phyloP scores from a whole-genome alignment of 495 filamentous ascomycete species.

The Tuber melanosporum region DNA sequence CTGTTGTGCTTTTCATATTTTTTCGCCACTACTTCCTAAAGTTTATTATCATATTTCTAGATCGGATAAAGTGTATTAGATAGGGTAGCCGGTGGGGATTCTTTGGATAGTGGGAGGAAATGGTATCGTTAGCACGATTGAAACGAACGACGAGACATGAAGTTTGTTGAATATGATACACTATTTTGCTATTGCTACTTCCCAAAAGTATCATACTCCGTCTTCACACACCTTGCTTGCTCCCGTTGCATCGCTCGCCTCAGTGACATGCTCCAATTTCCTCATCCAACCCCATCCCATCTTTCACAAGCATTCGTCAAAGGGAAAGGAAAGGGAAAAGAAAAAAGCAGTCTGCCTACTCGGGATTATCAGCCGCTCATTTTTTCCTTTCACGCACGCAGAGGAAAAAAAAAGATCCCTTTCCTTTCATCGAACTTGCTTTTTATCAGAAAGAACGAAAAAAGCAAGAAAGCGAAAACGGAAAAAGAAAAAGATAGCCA shows the following conservation, averaged over 20 bases:
- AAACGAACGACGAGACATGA: conserved; percentile 2
- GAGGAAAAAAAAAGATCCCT: background rate
- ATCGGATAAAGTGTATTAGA: conserved; percentile 3
- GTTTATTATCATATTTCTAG: background rate
- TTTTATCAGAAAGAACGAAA: background rate
- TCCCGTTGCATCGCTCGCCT: background rate
- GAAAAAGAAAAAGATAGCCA: background rate
- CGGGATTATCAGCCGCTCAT: background rate
- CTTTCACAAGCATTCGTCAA: background rate
- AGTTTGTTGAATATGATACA: background rate
- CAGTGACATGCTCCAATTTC: background rate
- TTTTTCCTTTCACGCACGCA: background rate
- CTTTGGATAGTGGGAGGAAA: background rate
- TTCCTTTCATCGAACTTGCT: background rate
- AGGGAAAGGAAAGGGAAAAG: background rate
- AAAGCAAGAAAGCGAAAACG: background rate
- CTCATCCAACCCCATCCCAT: no score
- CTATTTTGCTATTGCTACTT: background rate
- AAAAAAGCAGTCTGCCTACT: background rate
- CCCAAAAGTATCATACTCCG: background rate
- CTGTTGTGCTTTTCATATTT: background rate
- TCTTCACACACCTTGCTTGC: background rate
- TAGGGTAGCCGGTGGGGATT: background rate
- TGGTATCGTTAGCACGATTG: background rate
- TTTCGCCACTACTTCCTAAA: background rate